A percentile compares a stretch with the other conserved stretches of the same genome.
These are phyloP conservation scores for Rhynchosporium graminicola DNA, from an alignment of 2,329 filamentous ascomycete genomes.

Conservation along the genomic window DNA sequence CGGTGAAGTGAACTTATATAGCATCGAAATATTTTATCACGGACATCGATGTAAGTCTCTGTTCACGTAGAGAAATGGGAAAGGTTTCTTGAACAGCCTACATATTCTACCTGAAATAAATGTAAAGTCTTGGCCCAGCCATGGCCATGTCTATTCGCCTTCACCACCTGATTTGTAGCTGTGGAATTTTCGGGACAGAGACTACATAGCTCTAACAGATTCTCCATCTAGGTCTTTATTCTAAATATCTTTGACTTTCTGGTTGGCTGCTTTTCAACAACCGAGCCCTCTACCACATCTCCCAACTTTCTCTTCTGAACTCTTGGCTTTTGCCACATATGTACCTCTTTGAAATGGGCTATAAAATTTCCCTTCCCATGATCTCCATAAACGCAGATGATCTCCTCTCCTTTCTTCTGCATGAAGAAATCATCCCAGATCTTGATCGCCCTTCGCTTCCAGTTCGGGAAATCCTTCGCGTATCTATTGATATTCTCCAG, in stretches of 20 bases:
- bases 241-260: background rate
- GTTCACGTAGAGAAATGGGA: too few relatives aligned
- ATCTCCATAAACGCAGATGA: conserved; percentile 5
- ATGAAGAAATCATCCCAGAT: conserved; percentile 9
- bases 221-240: background rate
- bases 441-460: background rate
- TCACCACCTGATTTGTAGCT: too few relatives aligned
- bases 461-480: background rate
- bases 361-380: background rate
- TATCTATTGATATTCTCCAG: background rate
- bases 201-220: too few relatives aligned
- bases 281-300: background rate
- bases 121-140: too few relatives aligned
- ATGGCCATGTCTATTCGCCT: too few relatives aligned
- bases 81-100: too few relatives aligned
- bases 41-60: too few relatives aligned
- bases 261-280: background rate
- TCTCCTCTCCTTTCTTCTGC: background rate
- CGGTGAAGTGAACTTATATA: too few relatives aligned
- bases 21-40: too few relatives aligned
- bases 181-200: too few relatives aligned
- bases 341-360: conserved; percentile 1
- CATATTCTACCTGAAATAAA: too few relatives aligned
- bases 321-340: conserved; percentile 4
- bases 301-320: background rate